Evolutionary conservation across 2,329 filamentous ascomycete genomes (phyloP).

Genomic region (Orbilia oligospora): DNA sequence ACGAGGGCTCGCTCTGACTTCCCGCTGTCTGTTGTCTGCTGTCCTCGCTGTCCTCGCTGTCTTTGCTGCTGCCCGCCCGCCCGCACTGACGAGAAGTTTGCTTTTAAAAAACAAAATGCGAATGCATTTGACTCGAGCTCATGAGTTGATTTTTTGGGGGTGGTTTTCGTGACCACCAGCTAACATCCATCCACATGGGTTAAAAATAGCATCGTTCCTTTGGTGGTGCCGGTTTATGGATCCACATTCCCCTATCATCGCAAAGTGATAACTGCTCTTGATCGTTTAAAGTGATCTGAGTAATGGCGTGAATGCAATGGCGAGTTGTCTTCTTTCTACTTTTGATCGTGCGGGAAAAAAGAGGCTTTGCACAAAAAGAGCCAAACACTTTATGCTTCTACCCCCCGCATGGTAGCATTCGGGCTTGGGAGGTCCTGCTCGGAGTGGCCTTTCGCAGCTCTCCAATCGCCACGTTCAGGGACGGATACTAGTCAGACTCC

Average conservation of each 20-base stretch:
- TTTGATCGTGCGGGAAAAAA: conserved; percentile 39
- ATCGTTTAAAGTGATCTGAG: conserved; percentile 22
- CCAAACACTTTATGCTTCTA: conserved; percentile 25
- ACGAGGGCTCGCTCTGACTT: conserved; percentile 4
- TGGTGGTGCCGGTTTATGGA: conserved; percentile 27
- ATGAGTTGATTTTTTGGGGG: conserved; percentile 35
- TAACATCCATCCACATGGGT: conserved; percentile 38
- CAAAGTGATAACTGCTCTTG: conserved; percentile 17
- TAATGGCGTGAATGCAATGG: conserved; percentile 21
- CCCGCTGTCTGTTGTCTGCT: conserved; percentile 1
- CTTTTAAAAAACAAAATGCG: neutral
- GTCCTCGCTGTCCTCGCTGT: too few relatives aligned
- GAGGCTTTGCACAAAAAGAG: conserved; percentile 34
- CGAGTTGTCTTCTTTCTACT: conserved; percentile 30
- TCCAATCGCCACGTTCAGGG: conserved; percentile 52
- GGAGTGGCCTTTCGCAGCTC: conserved; percentile 31
- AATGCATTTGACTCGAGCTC: conserved; percentile 18
- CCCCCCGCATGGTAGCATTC: conserved; percentile 40
- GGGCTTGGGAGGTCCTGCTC: conserved; percentile 28
- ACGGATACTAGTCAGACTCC: conserved; percentile 44
- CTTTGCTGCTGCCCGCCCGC: conserved; percentile 9
- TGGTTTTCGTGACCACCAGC: conserved; percentile 35
- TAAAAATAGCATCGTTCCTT: conserved; percentile 47
- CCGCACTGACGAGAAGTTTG: conserved; percentile 30
- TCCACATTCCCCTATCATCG: conserved; percentile 52